Evolutionary conservation across 768 basidiomycete genomes (phyloP), one percentile per base, ranked within the genome.

Genomic region (Pleurotus tuoliensis): DNA sequence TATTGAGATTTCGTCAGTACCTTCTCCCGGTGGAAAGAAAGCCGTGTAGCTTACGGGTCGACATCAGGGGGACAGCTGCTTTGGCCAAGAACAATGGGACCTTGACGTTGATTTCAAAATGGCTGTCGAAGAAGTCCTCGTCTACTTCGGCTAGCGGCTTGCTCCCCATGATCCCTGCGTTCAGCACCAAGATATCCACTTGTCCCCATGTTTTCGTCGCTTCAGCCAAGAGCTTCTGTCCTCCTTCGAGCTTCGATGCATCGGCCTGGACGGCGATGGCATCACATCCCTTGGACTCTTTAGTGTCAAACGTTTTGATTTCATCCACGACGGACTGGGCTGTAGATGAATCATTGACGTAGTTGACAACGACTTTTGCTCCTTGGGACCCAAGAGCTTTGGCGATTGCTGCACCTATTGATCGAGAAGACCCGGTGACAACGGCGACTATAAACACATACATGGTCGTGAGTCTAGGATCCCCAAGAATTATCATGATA

Each of bases 281-380:
- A 4, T 73, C 72, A 44, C 73, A 71, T 18, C 76, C 77, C 47
- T 74, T 69, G 15, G 72, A 67, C 55, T 77, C 76, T 50, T 2
- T 15, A 6, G 22, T 50, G 27, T 50, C n/a, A 27, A 27, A 34
- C 3, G 70, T 58, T 47, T 78, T 76, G 65, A 84, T 80, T 8
- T 67, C 63, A 38, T 71, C 66, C n/a, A 80, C 79, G 57, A 82
- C 76, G 20, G 73, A 73, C 3, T 73, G 72, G 3, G 82, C 83
- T 9, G 75, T 72, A 2, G 64, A 60, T 20, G 66, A 62, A 55
- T 75, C 73, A 50, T 63, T 71, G 51, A 76, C 71, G 63, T 83
- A 83, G 73, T 84, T 84, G 24, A 86, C 75, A 22, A 83, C 74
- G 50, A 85, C 82, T 58, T 73, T 75, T 2, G 82, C 83, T 11